phyloP scores from a whole-genome alignment of 164 flowering plant species.

The Sextonia rubra region DNA sequence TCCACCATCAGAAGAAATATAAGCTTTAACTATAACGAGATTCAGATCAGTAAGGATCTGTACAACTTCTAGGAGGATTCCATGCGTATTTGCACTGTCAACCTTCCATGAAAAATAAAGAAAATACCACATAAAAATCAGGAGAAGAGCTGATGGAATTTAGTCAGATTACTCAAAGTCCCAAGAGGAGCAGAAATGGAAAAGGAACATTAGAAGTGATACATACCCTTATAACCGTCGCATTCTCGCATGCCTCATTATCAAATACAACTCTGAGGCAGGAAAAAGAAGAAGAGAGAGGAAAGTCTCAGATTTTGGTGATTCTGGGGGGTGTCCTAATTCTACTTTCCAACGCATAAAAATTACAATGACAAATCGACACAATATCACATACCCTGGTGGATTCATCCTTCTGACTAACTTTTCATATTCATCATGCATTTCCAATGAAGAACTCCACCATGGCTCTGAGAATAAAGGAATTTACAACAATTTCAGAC shows the following conservation, averaged over 20 bases:
- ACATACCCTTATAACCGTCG: constrained; percentile 71
- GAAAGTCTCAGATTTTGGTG: constrained; percentile 1
- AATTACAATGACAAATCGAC: not conserved
- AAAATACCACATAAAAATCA: constrained; percentile 11
- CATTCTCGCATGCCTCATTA: constrained; percentile 75
- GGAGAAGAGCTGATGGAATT: not conserved
- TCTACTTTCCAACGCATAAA: not conserved
- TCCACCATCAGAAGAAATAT: constrained; percentile 89
- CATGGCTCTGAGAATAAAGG: constrained; percentile 33
- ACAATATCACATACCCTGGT: constrained; percentile 52
- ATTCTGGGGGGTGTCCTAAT: not conserved
- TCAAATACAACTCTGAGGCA: constrained; percentile 83
- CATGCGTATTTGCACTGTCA: constrained; percentile 83
- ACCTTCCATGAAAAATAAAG: constrained; percentile 41
- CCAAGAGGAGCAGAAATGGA: not conserved
- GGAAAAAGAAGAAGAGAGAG: constrained; percentile 9
- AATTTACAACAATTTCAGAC: constrained; percentile 1
- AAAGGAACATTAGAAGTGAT: constrained; percentile 1
- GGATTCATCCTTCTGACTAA: constrained; percentile 81
- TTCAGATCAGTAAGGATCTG: constrained; percentile 90
- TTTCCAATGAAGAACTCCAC: constrained; percentile 52
- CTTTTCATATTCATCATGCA: constrained; percentile 90
- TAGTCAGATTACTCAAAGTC: not conserved
- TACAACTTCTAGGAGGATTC: constrained; percentile 83
- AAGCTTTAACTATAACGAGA: constrained; percentile 75